Conservation (phyloP, 768 basidiomycete species). For the Mrakia frigida region DNA sequence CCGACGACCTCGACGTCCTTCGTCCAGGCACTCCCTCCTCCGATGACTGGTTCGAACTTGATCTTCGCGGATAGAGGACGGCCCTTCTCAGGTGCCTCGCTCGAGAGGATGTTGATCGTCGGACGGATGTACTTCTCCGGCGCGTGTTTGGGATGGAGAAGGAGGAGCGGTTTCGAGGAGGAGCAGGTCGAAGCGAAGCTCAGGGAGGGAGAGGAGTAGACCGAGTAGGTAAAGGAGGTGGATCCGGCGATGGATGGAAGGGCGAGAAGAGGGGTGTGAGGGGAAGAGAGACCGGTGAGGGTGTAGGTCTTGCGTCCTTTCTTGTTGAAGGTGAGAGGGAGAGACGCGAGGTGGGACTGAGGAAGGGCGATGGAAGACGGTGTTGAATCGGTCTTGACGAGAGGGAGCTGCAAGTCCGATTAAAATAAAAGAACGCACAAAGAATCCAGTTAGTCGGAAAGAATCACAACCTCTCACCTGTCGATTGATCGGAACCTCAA, state of each 20-base stretch:
- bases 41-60: slow-evolving; percentile 55
- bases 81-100: slow-evolving; percentile 54
- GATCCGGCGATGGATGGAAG: slow-evolving; percentile 6
- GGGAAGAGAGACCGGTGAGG: slow-evolving; percentile 22
- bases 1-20: slow-evolving; percentile 56
- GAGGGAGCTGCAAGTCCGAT: slow-evolving; percentile 28
- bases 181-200: slow-evolving; percentile 12
- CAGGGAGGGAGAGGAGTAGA: slow-evolving; percentile 23
- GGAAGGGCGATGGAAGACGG: slow-evolving; percentile 60
- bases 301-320: slow-evolving; percentile 27
- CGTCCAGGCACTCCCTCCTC: slow-evolving; percentile 56
- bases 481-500: no score
- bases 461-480: no score
- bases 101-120: slow-evolving; percentile 51
- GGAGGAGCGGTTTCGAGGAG: slow-evolving; percentile 17
- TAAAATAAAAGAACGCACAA: neutral
- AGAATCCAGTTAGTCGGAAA: neutral
- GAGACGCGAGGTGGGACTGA: slow-evolving; percentile 54
- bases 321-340: slow-evolving; percentile 21
- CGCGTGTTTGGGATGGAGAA: slow-evolving; percentile 47
- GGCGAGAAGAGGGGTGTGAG: slow-evolving; percentile 8
- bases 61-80: slow-evolving; percentile 56
- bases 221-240: slow-evolving; percentile 7
- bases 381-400: slow-evolving; percentile 56
- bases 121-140: slow-evolving; percentile 54